Evolutionary conservation across 768 basidiomycete species (phyloP).

Genomic region (Phaeolepiota aurea): DNA sequence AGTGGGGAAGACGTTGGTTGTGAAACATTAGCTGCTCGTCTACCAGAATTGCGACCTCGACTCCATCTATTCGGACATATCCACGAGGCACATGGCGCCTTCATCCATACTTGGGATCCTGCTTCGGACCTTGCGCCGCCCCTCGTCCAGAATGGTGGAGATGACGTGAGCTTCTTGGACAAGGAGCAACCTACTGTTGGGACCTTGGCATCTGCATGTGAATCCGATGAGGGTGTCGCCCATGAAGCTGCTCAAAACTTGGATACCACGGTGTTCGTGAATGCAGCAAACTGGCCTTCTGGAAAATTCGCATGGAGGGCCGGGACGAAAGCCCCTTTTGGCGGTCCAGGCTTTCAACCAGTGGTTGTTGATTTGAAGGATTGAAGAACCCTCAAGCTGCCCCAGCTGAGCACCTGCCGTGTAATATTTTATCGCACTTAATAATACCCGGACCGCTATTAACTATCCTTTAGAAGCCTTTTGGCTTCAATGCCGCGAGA

Average conservation of each 20-base stretch:
- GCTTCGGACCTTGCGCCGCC: slow-evolving; percentile 9
- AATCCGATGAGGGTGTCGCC: background rate
- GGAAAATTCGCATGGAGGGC: slow-evolving; percentile 17
- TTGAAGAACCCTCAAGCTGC: slow-evolving; percentile 5
- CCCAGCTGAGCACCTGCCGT: background rate
- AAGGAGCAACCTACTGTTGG: background rate
- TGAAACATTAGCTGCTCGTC: slow-evolving; percentile 28
- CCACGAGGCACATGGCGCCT: slow-evolving; percentile 51
- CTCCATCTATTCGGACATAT: slow-evolving; percentile 60
- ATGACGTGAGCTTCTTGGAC: background rate
- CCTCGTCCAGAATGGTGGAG: slow-evolving; percentile 10
- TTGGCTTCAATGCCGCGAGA: no score
- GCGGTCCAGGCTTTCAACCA: slow-evolving; percentile 33
- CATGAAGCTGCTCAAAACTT: no score
- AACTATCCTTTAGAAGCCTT: background rate
- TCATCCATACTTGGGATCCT: slow-evolving; percentile 27
- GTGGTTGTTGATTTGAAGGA: slow-evolving; percentile 35
- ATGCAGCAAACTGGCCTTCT: slow-evolving; percentile 31
- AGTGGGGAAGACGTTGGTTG: slow-evolving; percentile 40
- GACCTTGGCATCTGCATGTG: no score
- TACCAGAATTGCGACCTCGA: slow-evolving; percentile 30
- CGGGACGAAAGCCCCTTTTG: slow-evolving; percentile 18
- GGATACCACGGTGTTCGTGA: slow-evolving; percentile 34
- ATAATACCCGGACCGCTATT: no score
- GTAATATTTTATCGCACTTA: no score